Evolutionary conservation across 1,284 basidiomycete species (phyloP).

Genomic region (Cryptococcus sp.): DNA sequence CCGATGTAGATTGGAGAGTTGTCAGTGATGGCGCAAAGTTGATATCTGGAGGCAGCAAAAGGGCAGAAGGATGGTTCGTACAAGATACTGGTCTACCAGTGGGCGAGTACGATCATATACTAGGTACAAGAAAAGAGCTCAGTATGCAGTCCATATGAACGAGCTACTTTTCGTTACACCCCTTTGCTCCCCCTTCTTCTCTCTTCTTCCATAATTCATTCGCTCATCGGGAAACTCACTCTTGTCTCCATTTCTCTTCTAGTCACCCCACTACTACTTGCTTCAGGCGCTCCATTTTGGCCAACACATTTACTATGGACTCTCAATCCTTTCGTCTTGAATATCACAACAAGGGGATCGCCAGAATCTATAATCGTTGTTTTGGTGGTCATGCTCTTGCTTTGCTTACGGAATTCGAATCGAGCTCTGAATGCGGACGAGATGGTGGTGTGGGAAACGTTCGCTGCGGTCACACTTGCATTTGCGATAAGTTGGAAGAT

Average conservation of each 20-base stretch:
- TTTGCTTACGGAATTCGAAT: constrained; percentile 7
- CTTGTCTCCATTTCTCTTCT: constrained; percentile 82
- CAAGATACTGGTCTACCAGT: constrained; percentile 47
- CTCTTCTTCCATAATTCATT: constrained; percentile 74
- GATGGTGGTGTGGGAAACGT: constrained; percentile 42
- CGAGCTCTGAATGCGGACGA: neutral
- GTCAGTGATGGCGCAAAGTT: constrained; percentile 71
- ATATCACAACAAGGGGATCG: constrained; percentile 93
- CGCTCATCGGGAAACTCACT: constrained; percentile 82
- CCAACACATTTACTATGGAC: constrained; percentile 60
- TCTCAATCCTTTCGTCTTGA: constrained; percentile 89
- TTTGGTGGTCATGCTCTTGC: constrained; percentile 70
- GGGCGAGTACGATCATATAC: constrained; percentile 49
- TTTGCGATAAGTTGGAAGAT: constrained; percentile 89
- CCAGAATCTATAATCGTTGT: constrained; percentile 84
- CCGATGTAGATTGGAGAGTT: constrained; percentile 94
- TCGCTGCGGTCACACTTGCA: constrained; percentile 68
- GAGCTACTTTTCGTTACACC: constrained; percentile 94
- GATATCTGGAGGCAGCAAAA: constrained; percentile 36
- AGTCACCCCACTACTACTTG: constrained; percentile 72
- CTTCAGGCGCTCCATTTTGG: constrained; percentile 5
- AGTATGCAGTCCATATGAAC: constrained; percentile 72
- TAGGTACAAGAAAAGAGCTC: neutral
- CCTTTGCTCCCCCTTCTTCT: constrained; percentile 81
- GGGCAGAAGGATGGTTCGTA: constrained; percentile 62